phyloP scores from a whole-genome alignment of 208 protist genomes.

The Trypanosoma scelopori region DNA sequence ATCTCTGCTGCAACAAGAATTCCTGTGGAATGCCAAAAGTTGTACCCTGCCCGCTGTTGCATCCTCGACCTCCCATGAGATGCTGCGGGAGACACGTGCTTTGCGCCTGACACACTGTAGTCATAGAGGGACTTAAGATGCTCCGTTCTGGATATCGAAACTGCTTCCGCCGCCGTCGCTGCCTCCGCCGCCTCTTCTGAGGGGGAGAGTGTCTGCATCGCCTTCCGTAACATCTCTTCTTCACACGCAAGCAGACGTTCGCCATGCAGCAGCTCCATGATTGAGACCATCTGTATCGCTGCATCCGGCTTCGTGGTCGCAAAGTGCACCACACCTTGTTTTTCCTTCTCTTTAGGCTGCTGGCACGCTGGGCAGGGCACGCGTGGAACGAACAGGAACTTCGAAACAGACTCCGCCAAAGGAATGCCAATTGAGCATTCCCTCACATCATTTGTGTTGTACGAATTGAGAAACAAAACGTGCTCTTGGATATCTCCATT shows the following conservation, averaged over 20 bases:
- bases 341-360: neutral
- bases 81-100: neutral
- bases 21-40: constrained; percentile 23
- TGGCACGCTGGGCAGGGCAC: neutral
- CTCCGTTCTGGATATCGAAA: neutral
- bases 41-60: constrained; percentile 5
- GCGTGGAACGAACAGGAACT: constrained; percentile 13
- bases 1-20: constrained; percentile 10
- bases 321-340: constrained; percentile 10
- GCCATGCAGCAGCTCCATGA: constrained; percentile 1
- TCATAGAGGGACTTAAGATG: neutral
- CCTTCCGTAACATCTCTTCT: constrained; percentile 10
- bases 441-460: neutral
- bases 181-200: neutral
- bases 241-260: constrained; percentile 12
- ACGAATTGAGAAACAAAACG: constrained; percentile 22
- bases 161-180: neutral
- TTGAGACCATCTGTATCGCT: neutral
- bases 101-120: constrained; percentile 1
- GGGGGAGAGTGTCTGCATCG: constrained; percentile 3
- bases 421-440: neutral
- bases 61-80: neutral
- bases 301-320: neutral
- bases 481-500: constrained; percentile 17
- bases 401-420: constrained; percentile 8